Conservation (phyloP, 2,329 filamentous ascomycete genomes). For the Penicillium sp. region DNA sequence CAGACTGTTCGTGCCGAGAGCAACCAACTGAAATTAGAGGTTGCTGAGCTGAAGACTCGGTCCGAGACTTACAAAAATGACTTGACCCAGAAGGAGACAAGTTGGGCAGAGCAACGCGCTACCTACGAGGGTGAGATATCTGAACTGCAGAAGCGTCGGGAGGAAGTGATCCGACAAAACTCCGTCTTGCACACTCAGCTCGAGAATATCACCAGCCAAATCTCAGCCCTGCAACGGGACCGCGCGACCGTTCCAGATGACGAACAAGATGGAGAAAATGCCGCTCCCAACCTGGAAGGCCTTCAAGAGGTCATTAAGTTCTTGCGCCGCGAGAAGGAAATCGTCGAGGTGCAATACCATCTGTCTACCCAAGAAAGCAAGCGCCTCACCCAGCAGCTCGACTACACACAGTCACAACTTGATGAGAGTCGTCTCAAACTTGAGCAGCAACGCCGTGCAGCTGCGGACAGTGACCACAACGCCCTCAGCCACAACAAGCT, state of each 20-base stretch:
- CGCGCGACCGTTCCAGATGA: conserved; percentile 58
- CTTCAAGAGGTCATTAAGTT: conserved; percentile 90
- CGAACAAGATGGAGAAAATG: conserved; percentile 48
- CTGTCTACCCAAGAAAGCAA: conserved; percentile 85
- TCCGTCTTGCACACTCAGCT: conserved; percentile 86
- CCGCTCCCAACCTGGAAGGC: conserved; percentile 66
- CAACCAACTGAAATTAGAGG: conserved; percentile 78
- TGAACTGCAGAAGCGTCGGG: conserved; percentile 75
- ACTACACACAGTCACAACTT: conserved; percentile 82
- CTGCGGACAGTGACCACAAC: conserved; percentile 71
- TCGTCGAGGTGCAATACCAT: conserved; percentile 94
- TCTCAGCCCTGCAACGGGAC: conserved; percentile 75
- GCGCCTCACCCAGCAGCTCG: conserved; percentile 84
- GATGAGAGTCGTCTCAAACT: conserved; percentile 88
- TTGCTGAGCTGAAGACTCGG: conserved; percentile 74
- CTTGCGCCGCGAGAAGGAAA: conserved; percentile 93
- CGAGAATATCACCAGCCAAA: conserved; percentile 78
- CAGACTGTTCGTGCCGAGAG: conserved; percentile 77
- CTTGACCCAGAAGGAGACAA: conserved; percentile 77
- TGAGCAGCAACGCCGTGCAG: conserved; percentile 79
- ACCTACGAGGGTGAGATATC: conserved; percentile 80
- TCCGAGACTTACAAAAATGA: conserved; percentile 82
- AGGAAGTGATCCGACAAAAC: conserved; percentile 87
- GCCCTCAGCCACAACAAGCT: conserved; percentile 84
- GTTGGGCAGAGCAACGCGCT: conserved; percentile 80